phyloP scores from a whole-genome alignment of 2,329 filamentous ascomycete species.

The Didymellaceae sp. region DNA sequence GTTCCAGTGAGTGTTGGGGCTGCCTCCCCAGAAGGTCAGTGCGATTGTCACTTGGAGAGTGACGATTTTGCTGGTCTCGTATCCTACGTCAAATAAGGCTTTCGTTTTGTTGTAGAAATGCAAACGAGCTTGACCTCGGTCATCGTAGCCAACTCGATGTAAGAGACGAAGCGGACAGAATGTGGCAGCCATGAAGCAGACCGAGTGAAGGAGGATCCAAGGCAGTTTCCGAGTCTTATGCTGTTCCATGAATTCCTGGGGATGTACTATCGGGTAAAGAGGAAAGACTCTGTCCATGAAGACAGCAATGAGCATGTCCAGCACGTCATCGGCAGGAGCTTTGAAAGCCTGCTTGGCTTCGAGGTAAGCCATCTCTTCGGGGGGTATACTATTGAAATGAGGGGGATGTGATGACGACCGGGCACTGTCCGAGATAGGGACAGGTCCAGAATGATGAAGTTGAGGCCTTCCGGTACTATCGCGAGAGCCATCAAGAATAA shows the following conservation, averaged over 20 bases:
- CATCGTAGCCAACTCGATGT: slow-evolving; percentile 5
- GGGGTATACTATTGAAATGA: not conserved
- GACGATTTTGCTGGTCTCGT: slow-evolving; percentile 11
- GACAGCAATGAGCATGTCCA: slow-evolving; percentile 3
- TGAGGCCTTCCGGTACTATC: not conserved
- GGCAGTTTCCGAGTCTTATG: slow-evolving; percentile 1
- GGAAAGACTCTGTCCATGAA: slow-evolving; percentile 11
- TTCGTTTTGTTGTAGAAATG: slow-evolving; percentile 6
- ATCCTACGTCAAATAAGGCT: slow-evolving; percentile 8
- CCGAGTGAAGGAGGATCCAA: slow-evolving; percentile 9
- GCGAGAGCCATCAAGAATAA: slow-evolving; percentile 2
- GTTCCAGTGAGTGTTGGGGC: slow-evolving; percentile 13
- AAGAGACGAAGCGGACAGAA: slow-evolving; percentile 11
- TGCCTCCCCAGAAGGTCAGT: slow-evolving; percentile 12
- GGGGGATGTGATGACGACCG: not conserved
- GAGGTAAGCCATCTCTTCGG: slow-evolving; percentile 6
- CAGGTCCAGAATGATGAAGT: slow-evolving; percentile 3
- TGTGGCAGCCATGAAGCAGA: slow-evolving; percentile 7
- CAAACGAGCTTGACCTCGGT: slow-evolving; percentile 6
- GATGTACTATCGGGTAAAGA: slow-evolving; percentile 6
- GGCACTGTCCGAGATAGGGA: not conserved
- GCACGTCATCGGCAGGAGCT: not conserved
- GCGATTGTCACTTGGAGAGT: slow-evolving; percentile 4
- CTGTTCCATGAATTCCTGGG: slow-evolving; percentile 1
- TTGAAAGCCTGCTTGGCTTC: slow-evolving; percentile 11